phyloP scores from a whole-genome alignment of 306 rosid genomes.

The Rubus parviflorus region DNA sequence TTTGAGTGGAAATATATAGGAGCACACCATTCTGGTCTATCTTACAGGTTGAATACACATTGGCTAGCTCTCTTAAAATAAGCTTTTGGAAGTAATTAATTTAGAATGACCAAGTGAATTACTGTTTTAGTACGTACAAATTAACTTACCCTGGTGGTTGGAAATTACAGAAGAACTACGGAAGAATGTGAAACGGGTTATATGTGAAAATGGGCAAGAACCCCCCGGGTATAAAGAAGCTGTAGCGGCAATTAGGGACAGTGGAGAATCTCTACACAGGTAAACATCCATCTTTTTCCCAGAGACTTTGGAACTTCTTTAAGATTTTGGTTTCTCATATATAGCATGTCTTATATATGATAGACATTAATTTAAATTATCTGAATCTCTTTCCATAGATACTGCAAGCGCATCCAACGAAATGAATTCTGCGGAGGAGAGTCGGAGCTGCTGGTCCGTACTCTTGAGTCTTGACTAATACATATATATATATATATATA shows the following conservation, averaged over 20 bases:
- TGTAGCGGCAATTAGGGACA: too few species aligned
- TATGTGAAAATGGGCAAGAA: slow-evolving; percentile 57
- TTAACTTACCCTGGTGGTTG: neutral
- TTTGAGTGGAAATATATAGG: too few species aligned
- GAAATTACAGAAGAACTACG: slow-evolving; percentile 67
- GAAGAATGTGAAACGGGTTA: slow-evolving; percentile 79
- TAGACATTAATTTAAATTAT: slow-evolving; percentile 11
- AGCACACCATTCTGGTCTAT: too few species aligned
- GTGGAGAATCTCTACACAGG: too few species aligned
- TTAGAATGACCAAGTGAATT: too few species aligned
- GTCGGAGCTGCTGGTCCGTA: slow-evolving; percentile 84
- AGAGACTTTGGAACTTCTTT: slow-evolving; percentile 6
- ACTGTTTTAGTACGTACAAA: neutral
- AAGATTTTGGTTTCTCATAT: slow-evolving; percentile 22
- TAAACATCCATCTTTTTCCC: slow-evolving; percentile 15
- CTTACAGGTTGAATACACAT: too few species aligned
- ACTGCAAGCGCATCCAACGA: slow-evolving; percentile 74
- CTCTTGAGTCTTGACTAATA: slow-evolving; percentile 18
- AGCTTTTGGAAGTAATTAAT: too few species aligned
- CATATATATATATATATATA: too few species aligned
- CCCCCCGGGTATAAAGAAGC: slow-evolving; percentile 60
- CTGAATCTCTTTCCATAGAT: slow-evolving; percentile 45
- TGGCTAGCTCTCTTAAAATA: too few species aligned
- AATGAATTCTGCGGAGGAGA: slow-evolving; percentile 99
- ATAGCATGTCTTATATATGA: neutral